Evolutionary conservation across 2,329 filamentous ascomycete species (phyloP), one percentile per base, ranked within the genome.

Genomic region (Blastomyces parvus): DNA sequence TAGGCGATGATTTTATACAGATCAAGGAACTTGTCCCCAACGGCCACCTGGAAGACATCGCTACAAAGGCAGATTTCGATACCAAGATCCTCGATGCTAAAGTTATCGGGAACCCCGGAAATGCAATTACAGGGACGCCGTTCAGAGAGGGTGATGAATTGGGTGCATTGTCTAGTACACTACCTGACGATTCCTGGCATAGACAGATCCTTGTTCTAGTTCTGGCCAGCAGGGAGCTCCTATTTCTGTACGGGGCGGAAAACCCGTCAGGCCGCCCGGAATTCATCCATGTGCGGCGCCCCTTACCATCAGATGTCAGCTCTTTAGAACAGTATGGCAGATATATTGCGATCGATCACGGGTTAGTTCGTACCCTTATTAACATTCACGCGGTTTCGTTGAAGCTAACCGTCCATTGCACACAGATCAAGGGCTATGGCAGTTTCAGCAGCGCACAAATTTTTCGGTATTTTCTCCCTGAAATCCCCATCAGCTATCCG

Each of bases 161-260:
- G 25, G 55, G 59, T 52, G 62, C 63, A 8, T 38, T 61, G 53
- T 57, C 64, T 38, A 61, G 62, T 60, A 36, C 64, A 42, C 63
- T 64, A 27, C 42, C 55, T 33, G 66, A 67, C 36, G 66, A 72
- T 27, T 62, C 65, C 2, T 73, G 88, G 62, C 90, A 92, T 14
- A 88, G 90, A n/a, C 91, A 97, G 71, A 79, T 92, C 30, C 78
- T 97, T 19, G 82, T 94, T 3, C 77, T 97, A 19, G 85, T 90
- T 27, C 81, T 97, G 9, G 87, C 89, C 66, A 85, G 84, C 19
- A 86, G 87, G 46, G 85, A 90, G 64, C 79, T 90, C 60, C 81
- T 93, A 30, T 96, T 97, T 68, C 76, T 97, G 30, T 93, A 88
- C 73, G 81, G 91, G 58, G 74, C 75, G 42, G 76, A 79, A 38